Conservation (phyloP, 2,329 filamentous ascomycete species). For the Lasiodiplodia gonubiensis region DNA sequence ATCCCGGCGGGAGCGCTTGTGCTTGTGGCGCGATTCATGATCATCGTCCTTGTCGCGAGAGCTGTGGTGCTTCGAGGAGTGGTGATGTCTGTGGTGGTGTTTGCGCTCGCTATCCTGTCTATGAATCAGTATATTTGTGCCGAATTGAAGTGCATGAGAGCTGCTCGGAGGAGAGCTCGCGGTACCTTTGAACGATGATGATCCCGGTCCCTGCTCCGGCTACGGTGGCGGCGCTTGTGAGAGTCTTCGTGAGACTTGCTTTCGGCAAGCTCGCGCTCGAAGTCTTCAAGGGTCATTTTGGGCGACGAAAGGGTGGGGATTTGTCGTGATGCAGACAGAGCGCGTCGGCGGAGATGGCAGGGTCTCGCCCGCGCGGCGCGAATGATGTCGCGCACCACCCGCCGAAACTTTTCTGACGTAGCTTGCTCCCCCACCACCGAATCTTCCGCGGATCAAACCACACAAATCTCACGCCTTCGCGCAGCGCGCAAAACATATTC, state of each 20-base stretch:
- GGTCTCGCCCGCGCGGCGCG: constrained; percentile 15
- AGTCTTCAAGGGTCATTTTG: constrained; percentile 70
- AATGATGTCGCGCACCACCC: constrained; percentile 13
- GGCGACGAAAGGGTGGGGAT: neutral
- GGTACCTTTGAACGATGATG: constrained; percentile 36
- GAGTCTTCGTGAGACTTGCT: constrained; percentile 62
- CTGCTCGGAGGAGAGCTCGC: neutral
- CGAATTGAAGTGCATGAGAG: neutral
- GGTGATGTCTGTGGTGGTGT: constrained; percentile 52
- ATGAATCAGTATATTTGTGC: neutral
- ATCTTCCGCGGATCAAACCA: constrained; percentile 7
- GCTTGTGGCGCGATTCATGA: constrained; percentile 55
- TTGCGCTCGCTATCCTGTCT: constrained; percentile 46
- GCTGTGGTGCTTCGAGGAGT: constrained; percentile 51
- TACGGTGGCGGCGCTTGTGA: constrained; percentile 53
- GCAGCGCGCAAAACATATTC: neutral
- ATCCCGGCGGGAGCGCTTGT: constrained; percentile 69
- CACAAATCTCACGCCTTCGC: neutral
- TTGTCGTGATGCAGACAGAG: neutral
- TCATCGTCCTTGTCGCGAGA: constrained; percentile 57
- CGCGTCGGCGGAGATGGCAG: constrained; percentile 21
- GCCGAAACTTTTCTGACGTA: constrained; percentile 27
- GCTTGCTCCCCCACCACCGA: constrained; percentile 14
- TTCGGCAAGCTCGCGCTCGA: constrained; percentile 76
- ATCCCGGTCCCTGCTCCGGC: constrained; percentile 42